Evolutionary conservation across 1,284 basidiomycete genomes (phyloP), one percentile per base, ranked within the genome.

Genomic region (Pseudozyma tsukubaensis): DNA sequence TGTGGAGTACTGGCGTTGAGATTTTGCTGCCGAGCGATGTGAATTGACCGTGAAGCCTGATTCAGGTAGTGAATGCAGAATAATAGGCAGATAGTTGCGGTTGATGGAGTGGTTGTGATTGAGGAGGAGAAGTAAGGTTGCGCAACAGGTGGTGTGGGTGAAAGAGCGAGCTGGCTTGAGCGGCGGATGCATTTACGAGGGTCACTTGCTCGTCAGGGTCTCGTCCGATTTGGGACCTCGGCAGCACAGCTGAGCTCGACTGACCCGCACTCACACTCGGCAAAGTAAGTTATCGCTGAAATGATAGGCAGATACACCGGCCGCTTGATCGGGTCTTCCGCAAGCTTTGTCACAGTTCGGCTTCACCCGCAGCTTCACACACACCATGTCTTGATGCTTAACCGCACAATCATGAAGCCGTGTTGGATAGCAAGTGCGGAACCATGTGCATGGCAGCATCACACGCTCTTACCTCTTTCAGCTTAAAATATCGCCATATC

Each of bases 191-290:
- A 49, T 14, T 42, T 10, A 42, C 52, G 40, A 54, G 52, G 24
- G 24, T 29, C 24, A 29, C 24, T 29, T 29, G 24, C 24, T 29
- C 24, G 24, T 54, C 52, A 58, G 58, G 58, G 58, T 60, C 58
- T 53, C 37, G 29, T 49, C 44, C 50, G 44, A 48, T 53, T 36
- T 47, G 24, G 24, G 39, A 34, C 48, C 58, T 43, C 48, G 50
- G 50, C 50, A 50, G 47, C 39, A 16, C 45, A 18, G 24, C 39
- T 12, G 16, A 29, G 35, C 40, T 18, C 5, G n/a, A n/a, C n/a
- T n/a, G n/a, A n/a, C n/a, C n/a, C n/a, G 24, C 16, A 42, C 21
- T 39, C 36, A 0, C 50, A 39, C 37, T 13, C 16, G 14, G 11
- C 11, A 12, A 18, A 13, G 11, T n/a, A 14, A 5, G 29, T 36